phyloP scores from a whole-genome alignment of 2,329 filamentous ascomycete genomes.

The Trichoderma arundinaceum region DNA sequence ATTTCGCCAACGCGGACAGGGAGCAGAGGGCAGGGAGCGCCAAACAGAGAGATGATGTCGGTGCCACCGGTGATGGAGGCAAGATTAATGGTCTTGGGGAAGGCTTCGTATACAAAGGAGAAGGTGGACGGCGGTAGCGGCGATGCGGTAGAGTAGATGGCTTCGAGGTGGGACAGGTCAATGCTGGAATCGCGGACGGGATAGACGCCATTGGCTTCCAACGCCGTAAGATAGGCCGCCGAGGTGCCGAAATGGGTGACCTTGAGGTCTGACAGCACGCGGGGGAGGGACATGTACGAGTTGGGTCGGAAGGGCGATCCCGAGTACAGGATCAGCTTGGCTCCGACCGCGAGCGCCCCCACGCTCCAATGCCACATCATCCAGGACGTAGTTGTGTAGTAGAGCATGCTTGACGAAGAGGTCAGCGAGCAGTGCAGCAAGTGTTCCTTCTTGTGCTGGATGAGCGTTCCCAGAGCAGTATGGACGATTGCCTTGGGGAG shows the following conservation, averaged over 20 bases:
- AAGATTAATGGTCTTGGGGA: conserved; percentile 81
- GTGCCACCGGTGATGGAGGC: conserved; percentile 95
- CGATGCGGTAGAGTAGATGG: conserved; percentile 93
- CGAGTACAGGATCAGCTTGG: conserved; percentile 86
- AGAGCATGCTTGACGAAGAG: conserved; percentile 76
- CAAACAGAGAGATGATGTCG: conserved; percentile 95
- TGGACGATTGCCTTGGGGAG: conserved; percentile 94
- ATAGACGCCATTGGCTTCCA: conserved; percentile 76
- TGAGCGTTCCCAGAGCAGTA: conserved; percentile 83
- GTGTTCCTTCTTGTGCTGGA: conserved; percentile 98
- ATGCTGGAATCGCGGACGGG: conserved; percentile 61
- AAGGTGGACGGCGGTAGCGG: conserved; percentile 93
- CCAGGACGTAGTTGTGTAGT: conserved; percentile 95
- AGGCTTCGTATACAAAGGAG: conserved; percentile 82
- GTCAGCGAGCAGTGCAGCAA: conserved; percentile 82
- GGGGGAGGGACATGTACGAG: conserved; percentile 80
- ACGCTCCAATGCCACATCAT: conserved; percentile 99
- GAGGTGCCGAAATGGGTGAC: conserved; percentile 96
- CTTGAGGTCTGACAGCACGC: conserved; percentile 76
- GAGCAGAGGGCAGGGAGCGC: conserved; percentile 77
- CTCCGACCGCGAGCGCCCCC: conserved; percentile 80
- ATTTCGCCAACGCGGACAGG: conserved; percentile 77
- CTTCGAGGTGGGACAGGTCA: conserved; percentile 70
- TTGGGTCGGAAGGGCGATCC: conserved; percentile 86
- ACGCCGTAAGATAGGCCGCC: conserved; percentile 87